Evolutionary conservation across 2,329 filamentous ascomycete genomes (phyloP), one percentile per base, ranked within the genome.

Genomic region (Aspergillus texensis): DNA sequence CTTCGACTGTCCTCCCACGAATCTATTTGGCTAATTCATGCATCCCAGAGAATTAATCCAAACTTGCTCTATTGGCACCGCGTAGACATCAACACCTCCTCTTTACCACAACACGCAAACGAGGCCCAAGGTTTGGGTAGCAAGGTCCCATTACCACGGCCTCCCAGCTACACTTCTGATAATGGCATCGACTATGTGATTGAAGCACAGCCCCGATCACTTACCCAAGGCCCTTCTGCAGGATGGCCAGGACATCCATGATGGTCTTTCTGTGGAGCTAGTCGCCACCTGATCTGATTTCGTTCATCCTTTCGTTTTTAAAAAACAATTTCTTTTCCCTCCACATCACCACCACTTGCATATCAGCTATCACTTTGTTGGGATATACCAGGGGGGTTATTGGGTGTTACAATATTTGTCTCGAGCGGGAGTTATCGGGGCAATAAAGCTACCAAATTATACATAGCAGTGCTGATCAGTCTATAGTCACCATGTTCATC

Each of bases 1-100:
- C 4, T 16, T 34, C 26, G 21, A 11, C 30, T 53, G 10, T 39
- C n/a, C 14, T n/a, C 11, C 14, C 28, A 6, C 26, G 8, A 28
- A 30, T n/a, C 28, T 53, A 6, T 21, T 6, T 55, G 54, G 26
- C 59, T 68, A 57, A 66, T 36, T 57, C 9, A 26, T 56, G 2
- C 21, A 26, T 45, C 45, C 32, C 70, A 91, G 86, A 85, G 91
- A 55, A 90, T 93, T 36, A 91, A 96, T 71, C 93, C 93, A 1
- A 87, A 94, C 72, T 83, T 92, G 16, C 83, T 96, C 30, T 93
- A 91, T 74, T 96, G 92, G 92, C 88, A 91, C 76, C 86, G 90
- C 43, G 90, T 88, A 68, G 61, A 71, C 66, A 63, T 67, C n/a
- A 52, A 59, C 46, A 39, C 45, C 26, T 45, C 30, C 6, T 28